These are phyloP conservation scores for Botrytis hyacinthi DNA, from an alignment of 2,329 filamentous ascomycete species.

Conservation along the genomic window DNA sequence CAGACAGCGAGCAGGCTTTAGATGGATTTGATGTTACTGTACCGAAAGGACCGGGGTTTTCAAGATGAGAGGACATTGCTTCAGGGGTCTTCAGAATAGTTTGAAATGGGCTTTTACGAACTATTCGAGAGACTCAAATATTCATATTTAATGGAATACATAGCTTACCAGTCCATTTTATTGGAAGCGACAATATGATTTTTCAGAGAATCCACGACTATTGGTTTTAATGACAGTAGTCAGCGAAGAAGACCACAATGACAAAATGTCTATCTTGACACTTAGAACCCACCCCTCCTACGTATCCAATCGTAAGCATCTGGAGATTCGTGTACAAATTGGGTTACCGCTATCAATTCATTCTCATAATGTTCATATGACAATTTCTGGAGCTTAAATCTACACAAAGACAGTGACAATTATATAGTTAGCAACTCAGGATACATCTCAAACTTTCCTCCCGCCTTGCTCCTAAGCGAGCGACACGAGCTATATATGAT, in stretches of 20 bases:
- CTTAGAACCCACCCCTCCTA: accelerated
- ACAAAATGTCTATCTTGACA: accelerated
- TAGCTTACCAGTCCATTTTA: neutral
- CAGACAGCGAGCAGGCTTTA: no score
- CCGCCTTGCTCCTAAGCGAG: neutral
- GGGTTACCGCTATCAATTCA: neutral
- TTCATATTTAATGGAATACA: neutral
- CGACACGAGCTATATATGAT: accelerated
- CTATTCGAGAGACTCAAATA: no score
- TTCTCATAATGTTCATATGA: no score
- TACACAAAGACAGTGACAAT: neutral
- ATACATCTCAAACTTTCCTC: no score
- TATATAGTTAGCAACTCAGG: neutral
- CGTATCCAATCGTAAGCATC: neutral
- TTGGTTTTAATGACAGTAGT: neutral
- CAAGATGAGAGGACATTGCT: neutral
- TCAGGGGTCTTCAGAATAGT: neutral
- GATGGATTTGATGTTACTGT: no score
- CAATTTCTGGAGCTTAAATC: no score
- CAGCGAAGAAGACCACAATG: neutral
- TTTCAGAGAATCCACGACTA: neutral
- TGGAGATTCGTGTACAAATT: neutral
- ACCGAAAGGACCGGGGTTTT: no score
- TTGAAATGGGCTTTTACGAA: accelerated
- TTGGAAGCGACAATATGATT: neutral